phyloP scores from a whole-genome alignment of 2,329 filamentous ascomycete species.

The Aspergillus sp. region DNA sequence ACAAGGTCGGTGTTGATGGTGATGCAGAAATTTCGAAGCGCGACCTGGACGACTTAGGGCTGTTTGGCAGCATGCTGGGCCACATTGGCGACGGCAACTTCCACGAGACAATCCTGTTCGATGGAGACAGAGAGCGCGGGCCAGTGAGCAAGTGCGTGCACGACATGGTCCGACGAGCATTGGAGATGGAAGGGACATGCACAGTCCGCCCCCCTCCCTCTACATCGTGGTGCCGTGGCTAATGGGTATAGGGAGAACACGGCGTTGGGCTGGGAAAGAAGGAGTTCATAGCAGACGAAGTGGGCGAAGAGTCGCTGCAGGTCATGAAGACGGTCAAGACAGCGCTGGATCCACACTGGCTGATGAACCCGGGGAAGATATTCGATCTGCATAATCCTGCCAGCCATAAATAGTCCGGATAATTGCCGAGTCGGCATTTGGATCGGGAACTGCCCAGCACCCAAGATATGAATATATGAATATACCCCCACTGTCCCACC shows the following conservation, averaged over 20 bases:
- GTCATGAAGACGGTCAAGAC: conserved; percentile 83
- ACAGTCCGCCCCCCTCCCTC: conserved; percentile 44
- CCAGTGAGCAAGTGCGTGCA: conserved; percentile 63
- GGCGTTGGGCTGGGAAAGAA: conserved; percentile 86
- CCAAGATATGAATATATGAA: too few species aligned
- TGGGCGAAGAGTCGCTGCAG: conserved; percentile 76
- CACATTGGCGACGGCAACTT: conserved; percentile 96
- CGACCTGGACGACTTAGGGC: conserved; percentile 79
- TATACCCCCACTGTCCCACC: too few species aligned
- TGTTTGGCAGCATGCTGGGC: conserved; percentile 85
- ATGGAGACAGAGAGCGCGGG: conserved; percentile 73
- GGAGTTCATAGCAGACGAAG: conserved; percentile 72
- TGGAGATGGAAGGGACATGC: conserved; percentile 93
- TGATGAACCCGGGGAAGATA: conserved; percentile 91
- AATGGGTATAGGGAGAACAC: conserved; percentile 64
- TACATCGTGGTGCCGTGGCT: conserved; percentile 1
- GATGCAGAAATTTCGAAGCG: conserved; percentile 74
- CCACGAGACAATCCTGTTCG: conserved; percentile 88
- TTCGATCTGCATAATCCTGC: conserved; percentile 56
- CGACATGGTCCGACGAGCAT: conserved; percentile 81
- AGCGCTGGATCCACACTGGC: conserved; percentile 79
- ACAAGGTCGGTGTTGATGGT: conserved; percentile 18
- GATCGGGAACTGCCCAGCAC: too few species aligned
- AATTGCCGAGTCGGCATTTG: too few species aligned
- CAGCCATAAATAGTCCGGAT: too few species aligned